Percentiles rank a stretch among this genome's conserved stretches.
Evolutionary conservation across 2,329 filamentous ascomycete genomes (phyloP).

Genomic region (Colletotrichum tofieldiae): DNA sequence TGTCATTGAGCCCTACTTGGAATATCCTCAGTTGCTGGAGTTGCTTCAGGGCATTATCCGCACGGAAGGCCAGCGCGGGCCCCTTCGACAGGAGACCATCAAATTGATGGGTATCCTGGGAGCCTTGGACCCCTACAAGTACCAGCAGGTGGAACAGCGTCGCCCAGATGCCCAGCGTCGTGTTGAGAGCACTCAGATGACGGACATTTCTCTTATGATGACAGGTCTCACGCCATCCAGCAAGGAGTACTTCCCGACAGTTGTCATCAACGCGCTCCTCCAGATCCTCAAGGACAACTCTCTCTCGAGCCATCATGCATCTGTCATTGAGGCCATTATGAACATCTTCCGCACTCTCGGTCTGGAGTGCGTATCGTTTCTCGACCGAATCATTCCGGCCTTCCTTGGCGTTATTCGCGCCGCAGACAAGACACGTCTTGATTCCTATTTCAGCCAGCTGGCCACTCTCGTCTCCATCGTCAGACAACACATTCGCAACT

Average conservation of each 20-base stretch:
- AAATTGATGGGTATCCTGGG: slow-evolving; percentile 96
- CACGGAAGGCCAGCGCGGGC: slow-evolving; percentile 86
- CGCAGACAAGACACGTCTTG: slow-evolving; percentile 82
- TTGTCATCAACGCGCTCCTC: slow-evolving; percentile 96
- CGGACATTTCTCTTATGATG: slow-evolving; percentile 98
- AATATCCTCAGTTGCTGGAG: slow-evolving; percentile 94
- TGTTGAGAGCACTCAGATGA: slow-evolving; percentile 77
- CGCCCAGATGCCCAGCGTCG: slow-evolving; percentile 84
- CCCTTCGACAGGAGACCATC: slow-evolving; percentile 92
- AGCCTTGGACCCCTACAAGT: slow-evolving; percentile 95
- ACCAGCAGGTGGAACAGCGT: slow-evolving; percentile 93
- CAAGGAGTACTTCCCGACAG: slow-evolving; percentile 98
- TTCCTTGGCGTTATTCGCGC: slow-evolving; percentile 92
- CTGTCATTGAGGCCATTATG: slow-evolving; percentile 98
- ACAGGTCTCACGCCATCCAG: slow-evolving; percentile 95
- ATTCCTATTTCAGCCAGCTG: slow-evolving; percentile 98
- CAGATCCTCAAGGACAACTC: slow-evolving; percentile 94
- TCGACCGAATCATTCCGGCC: slow-evolving; percentile 93
- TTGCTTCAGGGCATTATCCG: slow-evolving; percentile 95
- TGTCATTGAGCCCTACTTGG: slow-evolving; percentile 95
- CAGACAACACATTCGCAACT: slow-evolving; percentile 94
- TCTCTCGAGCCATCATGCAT: slow-evolving; percentile 89
- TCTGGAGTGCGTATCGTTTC: slow-evolving; percentile 94
- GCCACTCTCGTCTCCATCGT: slow-evolving; percentile 95
- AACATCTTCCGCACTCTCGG: slow-evolving; percentile 98